A percentile compares a stretch with the other conserved stretches of the same genome.
Evolutionary conservation across 208 protist species (phyloP).

Genomic region (Leishmania turanica): DNA sequence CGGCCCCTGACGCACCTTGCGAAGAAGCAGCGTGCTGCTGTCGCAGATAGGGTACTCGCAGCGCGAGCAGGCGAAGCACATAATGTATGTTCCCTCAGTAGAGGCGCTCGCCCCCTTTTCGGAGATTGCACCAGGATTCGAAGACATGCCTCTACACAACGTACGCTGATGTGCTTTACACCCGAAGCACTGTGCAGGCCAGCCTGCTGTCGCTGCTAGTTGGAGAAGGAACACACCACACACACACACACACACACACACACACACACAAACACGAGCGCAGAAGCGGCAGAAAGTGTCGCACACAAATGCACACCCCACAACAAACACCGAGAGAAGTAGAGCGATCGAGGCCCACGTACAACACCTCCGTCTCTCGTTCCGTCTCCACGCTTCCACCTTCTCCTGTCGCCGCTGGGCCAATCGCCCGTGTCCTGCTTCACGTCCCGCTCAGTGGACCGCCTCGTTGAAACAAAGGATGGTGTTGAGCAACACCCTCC

Average conservation of each 20-base stretch:
- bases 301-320: neutral
- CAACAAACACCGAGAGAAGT: neutral
- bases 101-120: neutral
- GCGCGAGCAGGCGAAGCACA: slow-evolving; percentile 78
- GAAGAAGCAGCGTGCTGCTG: slow-evolving; percentile 46
- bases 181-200: neutral
- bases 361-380: neutral
- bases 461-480: neutral
- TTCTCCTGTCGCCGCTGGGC: neutral
- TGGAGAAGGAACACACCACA: neutral
- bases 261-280: neutral
- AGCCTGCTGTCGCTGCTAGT: neutral
- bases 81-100: slow-evolving; percentile 9
- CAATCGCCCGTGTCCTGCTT: neutral
- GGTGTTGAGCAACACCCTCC: neutral
- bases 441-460: neutral
- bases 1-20: slow-evolving; percentile 40
- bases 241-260: neutral
- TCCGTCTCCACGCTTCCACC: neutral
- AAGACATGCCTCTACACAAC: neutral
- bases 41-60: slow-evolving; percentile 84
- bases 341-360: neutral
- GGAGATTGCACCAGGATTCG: neutral
- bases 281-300: neutral
- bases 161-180: neutral